Evolutionary conservation across 352 stramenopile species (phyloP).

Genomic region (Phytophthora sansomeana): DNA sequence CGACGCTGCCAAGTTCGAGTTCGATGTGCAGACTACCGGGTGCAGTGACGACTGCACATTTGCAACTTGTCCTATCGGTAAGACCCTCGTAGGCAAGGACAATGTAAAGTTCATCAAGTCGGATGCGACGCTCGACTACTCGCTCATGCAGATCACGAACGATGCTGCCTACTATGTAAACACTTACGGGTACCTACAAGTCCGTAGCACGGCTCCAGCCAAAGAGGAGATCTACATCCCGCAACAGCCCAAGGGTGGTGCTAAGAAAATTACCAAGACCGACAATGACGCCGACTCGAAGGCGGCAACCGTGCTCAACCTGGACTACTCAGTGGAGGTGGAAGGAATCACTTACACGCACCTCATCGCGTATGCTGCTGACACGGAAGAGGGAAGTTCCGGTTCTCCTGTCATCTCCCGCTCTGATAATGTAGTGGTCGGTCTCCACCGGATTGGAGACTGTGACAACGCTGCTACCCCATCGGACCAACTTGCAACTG

Average conservation of each 20-base stretch:
- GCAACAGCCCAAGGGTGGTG: conserved; percentile 62
- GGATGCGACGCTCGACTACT: conserved; percentile 59
- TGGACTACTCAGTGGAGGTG: conserved; percentile 49
- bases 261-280: conserved; percentile 66
- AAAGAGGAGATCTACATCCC: conserved; percentile 73
- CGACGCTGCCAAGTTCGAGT: conserved; percentile 56
- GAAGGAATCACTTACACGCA: conserved; percentile 37
- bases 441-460: conserved; percentile 77
- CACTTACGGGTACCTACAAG: conserved; percentile 66
- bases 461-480: conserved; percentile 66
- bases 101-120: conserved; percentile 68
- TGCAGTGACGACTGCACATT: conserved; percentile 59
- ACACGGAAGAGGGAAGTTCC: conserved; percentile 72
- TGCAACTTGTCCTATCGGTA: conserved; percentile 47
- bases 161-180: conserved; percentile 43
- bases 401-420: conserved; percentile 66
- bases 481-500: conserved; percentile 28
- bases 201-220: conserved; percentile 49
- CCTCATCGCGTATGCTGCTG: conserved; percentile 70
- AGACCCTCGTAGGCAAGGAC: conserved; percentile 45
- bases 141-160: conserved; percentile 58
- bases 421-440: conserved; percentile 65
- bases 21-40: conserved; percentile 59
- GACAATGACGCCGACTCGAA: conserved; percentile 42
- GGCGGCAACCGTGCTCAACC: conserved; percentile 32